Conservation (phyloP, 2,329 filamentous ascomycete species). For the Aspergillus ochraceus region DNA sequence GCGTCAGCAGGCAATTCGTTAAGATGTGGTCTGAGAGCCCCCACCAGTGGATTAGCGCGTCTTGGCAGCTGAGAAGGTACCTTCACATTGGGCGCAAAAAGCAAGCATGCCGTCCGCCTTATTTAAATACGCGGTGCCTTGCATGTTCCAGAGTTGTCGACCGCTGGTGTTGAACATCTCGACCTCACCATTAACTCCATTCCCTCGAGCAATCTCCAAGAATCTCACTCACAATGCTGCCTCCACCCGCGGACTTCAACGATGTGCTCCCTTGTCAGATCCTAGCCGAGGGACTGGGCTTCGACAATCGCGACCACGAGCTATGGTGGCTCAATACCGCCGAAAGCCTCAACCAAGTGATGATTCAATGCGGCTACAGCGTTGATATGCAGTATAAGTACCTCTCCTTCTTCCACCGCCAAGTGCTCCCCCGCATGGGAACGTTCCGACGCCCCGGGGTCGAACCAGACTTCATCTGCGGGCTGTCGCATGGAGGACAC, state of each 20-base stretch:
- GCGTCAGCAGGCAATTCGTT: too few relatives aligned
- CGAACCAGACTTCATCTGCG: background rate
- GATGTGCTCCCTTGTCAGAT: background rate
- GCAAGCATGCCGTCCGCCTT: too few relatives aligned
- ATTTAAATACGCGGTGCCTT: too few relatives aligned
- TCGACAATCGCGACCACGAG: background rate
- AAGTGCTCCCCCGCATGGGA: background rate
- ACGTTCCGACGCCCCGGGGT: background rate
- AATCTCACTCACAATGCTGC: background rate
- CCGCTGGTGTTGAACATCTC: too few relatives aligned
- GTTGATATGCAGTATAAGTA: constrained; percentile 1
- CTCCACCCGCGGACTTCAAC: background rate
- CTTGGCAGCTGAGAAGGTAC: too few relatives aligned
- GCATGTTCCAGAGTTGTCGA: too few relatives aligned
- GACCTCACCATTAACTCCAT: too few relatives aligned
- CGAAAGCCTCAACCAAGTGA: background rate
- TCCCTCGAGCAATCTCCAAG: too few relatives aligned
- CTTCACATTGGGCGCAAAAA: too few relatives aligned
- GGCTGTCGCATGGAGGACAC: background rate
- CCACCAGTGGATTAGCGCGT: too few relatives aligned
- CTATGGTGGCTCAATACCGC: constrained; percentile 1
- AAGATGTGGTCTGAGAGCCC: too few relatives aligned
- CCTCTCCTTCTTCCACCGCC: constrained; percentile 1
- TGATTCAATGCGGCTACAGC: background rate
- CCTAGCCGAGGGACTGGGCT: background rate